Evolutionary conservation across 441 rosid genomes (phyloP), one percentile per base, ranked within the genome.

Genomic region (Adansonia gregorii): DNA sequence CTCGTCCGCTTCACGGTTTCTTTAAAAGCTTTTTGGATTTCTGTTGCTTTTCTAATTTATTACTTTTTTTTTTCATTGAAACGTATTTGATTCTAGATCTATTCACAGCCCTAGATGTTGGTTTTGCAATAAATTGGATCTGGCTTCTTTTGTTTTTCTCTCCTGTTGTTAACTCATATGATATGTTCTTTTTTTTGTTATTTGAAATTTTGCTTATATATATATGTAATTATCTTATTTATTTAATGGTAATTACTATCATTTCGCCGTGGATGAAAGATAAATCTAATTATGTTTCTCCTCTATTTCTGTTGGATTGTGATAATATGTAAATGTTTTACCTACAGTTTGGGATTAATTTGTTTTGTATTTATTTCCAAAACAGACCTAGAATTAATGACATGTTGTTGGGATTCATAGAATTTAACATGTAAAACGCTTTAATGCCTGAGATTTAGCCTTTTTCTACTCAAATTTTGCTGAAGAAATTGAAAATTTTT

Each of bases 401-500:
- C 66, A 7, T 55, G 56, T 71, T 81, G 66, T 59, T 67, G 54
- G 51, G 8, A 60, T 70, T 27, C 55, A 41, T 68, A 63, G 67
- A 56, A 35, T 46, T 35, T 35, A 35, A 35, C 5, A 35, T 35
- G 39, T 35, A 35, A 35, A 35, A 35, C 39, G 39, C 39, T 35
- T 3, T 35, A 65, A 24, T 73, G 69, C 9, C 27, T 27, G 66
- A 61, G 8, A 61, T 0, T 63, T n/a, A 31, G n/a, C 15, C 45
- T 22, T 49, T 17, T 17, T 75, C 5, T 48, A 31, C 66, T 55
- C 49, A 15, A 41, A 68, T 22, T 73, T 51, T 52, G 72, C 67
- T 76, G 31, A 52, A 78, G 4, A 31, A 19, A 41, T 19, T 81
- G 80, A 41, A 75, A 58, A 12, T 74, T 65, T 77, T 11, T 64